Base-by-base conservation (phyloP, 2,329 filamentous ascomycete species). In the Fusarium sp. region DNA sequence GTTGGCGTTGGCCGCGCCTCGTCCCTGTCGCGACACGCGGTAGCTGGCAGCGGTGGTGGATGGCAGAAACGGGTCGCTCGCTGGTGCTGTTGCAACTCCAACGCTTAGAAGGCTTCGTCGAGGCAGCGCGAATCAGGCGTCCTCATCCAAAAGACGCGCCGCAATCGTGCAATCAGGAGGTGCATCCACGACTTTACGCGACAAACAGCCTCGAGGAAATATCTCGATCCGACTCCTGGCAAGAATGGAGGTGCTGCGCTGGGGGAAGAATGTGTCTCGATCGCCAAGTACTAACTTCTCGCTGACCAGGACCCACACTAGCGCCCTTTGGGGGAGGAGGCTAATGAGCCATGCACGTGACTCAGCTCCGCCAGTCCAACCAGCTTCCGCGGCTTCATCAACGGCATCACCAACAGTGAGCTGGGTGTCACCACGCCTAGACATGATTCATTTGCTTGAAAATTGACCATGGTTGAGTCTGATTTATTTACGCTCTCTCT, bases 21-120 rank as follows among this genome's bases (percentile, higher is more conserved):
- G 81, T 83, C 81, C 79, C 80, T 76, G 81, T 83, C 83, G 83
- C 82, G 83, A 84, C 81, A 83, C 83, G 83, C 83, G 83, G 79
- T 79, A 77, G 74, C 79, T 52, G 72, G 78, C 77, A 78, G 77
- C 83, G 82, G 79, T 78, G 77, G 77, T 80, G 75, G 79, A 78
- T 78, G 77, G 78, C 78, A 78, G 79, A 78, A 75, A 76, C 58
- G 58, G 73, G 63, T 52, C 48, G 48, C 27, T 73, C 78, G 66
- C 73, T 80, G 82, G 82, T 78, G 67, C 74, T 81, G 83, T 83
- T 85, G 81, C 83, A 82, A 85, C 83, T 82, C 81, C 79, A 82
- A 80, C 81, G 75, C 77, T 37, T 58, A 58, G 35, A 37, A 11
- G 70, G 77, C 80, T 82, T 81, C 76, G 78, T 83, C 80, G 77